A percentile compares a stretch with the other conserved stretches of the same genome.
phyloP scores from a whole-genome alignment of 179 eudicot genomes.

The Camellia oleifera region DNA sequence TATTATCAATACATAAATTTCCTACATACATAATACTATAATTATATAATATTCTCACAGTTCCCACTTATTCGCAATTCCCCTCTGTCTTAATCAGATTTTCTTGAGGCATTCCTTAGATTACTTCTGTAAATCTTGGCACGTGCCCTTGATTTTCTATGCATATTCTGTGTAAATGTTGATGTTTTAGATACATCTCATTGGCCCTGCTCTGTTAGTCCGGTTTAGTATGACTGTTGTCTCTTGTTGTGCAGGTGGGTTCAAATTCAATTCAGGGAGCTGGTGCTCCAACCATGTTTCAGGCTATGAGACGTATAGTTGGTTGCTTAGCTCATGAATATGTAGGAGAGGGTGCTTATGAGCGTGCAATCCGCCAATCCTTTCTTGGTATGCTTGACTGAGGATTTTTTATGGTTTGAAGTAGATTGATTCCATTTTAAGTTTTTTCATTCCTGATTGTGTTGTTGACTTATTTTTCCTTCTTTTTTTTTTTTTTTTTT shows the following conservation, averaged over 20 bases:
- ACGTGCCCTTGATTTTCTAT: not conserved
- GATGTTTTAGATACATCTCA: not conserved
- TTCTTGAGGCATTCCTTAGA: not conserved
- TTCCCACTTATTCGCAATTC: too few species aligned
- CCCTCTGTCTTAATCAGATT: not conserved
- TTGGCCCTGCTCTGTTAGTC: not conserved
- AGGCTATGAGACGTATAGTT: conserved; percentile 83
- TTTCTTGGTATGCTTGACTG: conserved; percentile 62
- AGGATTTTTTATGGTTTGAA: not conserved
- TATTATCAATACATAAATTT: too few species aligned
- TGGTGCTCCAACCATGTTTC: conserved; percentile 98
- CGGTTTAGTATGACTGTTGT: not conserved
- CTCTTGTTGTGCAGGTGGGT: conserved; percentile 61
- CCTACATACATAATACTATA: too few species aligned
- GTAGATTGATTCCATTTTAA: not conserved
- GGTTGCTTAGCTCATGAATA: conserved; percentile 57
- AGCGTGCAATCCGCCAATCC: conserved; percentile 80
- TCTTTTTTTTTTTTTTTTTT: too few species aligned
- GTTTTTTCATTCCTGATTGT: not conserved
- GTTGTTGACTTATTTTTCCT: too few species aligned
- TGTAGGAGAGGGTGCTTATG: conserved; percentile 59
- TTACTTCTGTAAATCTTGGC: not conserved
- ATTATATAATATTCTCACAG: too few species aligned
- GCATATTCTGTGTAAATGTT: not conserved
- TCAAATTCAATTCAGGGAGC: conserved; percentile 95